These are phyloP conservation scores for Coemansia sp. DNA, from an alignment of 192 early-diverging fungal genomes.

Conservation along the genomic window DNA sequence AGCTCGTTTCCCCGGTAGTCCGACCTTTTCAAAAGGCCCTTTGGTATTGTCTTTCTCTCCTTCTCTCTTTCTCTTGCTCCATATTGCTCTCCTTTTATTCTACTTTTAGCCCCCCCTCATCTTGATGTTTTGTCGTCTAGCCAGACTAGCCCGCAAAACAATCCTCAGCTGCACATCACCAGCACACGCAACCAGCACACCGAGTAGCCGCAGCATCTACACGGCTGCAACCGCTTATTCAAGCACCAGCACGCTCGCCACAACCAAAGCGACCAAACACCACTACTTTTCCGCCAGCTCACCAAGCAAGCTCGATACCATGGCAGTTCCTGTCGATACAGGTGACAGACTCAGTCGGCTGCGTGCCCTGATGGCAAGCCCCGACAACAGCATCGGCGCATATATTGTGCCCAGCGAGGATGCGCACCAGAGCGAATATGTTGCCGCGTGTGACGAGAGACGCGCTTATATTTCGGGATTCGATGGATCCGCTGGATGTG, in stretches of 20 bases:
- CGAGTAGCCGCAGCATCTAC: constrained; percentile 4
- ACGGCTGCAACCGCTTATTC: constrained; percentile 1
- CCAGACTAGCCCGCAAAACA: constrained; percentile 22
- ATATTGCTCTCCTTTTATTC: neutral
- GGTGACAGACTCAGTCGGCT: constrained; percentile 54
- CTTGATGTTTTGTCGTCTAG: constrained; percentile 29
- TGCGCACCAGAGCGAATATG: constrained; percentile 98
- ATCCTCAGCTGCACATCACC: constrained; percentile 24
- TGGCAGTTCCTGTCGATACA: constrained; percentile 47
- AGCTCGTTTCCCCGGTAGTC: too few species aligned
- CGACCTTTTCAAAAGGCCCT: neutral
- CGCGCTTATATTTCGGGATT: constrained; percentile 92
- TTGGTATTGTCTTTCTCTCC: neutral
- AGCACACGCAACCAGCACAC: neutral
- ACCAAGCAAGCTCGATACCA: constrained; percentile 2
- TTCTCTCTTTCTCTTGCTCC: neutral
- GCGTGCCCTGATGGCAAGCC: constrained; percentile 58
- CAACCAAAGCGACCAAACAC: constrained; percentile 2
- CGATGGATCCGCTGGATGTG: constrained; percentile 95
- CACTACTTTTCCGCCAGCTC: constrained; percentile 2
- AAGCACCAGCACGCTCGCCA: constrained; percentile 18
- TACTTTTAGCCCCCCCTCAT: constrained; percentile 3
- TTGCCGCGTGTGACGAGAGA: constrained; percentile 82
- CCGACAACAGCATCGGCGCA: constrained; percentile 54
- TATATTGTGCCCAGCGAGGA: constrained; percentile 92